phyloP scores from a whole-genome alignment of 2,329 filamentous ascomycete genomes.

The Arthrobotrys entomopaga region DNA sequence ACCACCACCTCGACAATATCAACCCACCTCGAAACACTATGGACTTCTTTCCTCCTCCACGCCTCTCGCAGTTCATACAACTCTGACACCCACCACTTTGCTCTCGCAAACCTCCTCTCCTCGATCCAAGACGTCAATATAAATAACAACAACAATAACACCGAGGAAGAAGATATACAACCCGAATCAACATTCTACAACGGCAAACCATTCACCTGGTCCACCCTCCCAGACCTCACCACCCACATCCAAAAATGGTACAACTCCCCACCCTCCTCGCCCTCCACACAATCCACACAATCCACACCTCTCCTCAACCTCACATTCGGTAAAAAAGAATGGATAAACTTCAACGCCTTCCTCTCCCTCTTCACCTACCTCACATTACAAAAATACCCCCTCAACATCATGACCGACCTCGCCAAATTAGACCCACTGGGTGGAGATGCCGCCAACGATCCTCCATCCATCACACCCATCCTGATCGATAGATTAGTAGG shows the following conservation, averaged over 20 bases:
- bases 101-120: conserved; percentile 12
- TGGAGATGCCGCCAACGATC: too few species aligned
- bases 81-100: not conserved
- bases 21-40: conserved; percentile 34
- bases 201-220: conserved; percentile 9
- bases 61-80: not conserved
- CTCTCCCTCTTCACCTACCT: not conserved
- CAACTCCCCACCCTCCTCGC: conserved; percentile 24
- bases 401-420: too few species aligned
- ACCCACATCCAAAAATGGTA: conserved; percentile 27
- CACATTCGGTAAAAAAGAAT: conserved; percentile 3
- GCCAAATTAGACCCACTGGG: too few species aligned
- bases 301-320: not conserved
- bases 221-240: conserved; percentile 16
- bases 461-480: too few species aligned
- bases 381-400: not conserved
- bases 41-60: conserved; percentile 26
- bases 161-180: not conserved
- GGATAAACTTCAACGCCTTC: conserved; percentile 39
- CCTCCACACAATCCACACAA: not conserved
- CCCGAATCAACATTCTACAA: not conserved
- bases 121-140: conserved; percentile 8
- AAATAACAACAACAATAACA: not conserved
- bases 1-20: conserved; percentile 13
- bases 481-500: too few species aligned